Conservation (phyloP, 306 rosid species). For the Prunus davidiana region DNA sequence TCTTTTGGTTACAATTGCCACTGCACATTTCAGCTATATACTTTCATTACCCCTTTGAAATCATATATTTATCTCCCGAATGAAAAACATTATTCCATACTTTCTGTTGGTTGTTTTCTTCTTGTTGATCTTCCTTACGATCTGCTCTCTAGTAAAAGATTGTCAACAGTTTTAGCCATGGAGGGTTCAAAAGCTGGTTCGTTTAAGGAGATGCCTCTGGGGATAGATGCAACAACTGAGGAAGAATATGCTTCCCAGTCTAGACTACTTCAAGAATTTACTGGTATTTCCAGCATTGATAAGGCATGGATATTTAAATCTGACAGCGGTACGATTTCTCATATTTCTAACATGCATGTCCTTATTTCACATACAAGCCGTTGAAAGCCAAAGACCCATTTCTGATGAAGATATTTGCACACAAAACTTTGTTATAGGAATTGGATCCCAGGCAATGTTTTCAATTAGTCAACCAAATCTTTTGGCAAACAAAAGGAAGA, state of each 20-base stretch:
- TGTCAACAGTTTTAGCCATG: constrained; percentile 43
- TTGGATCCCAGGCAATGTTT: constrained; percentile 57
- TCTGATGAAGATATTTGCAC: neutral
- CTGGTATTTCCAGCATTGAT: constrained; percentile 57
- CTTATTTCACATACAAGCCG: neutral
- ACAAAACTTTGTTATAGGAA: constrained; percentile 25
- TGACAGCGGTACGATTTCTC: constrained; percentile 39
- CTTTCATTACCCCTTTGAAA: too few species aligned
- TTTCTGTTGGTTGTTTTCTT: neutral
- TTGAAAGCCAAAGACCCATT: constrained; percentile 8
- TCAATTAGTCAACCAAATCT: constrained; percentile 53
- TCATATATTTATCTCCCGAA: too few species aligned
- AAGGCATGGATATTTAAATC: constrained; percentile 71
- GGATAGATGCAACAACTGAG: constrained; percentile 49
- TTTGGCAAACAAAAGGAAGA: constrained; percentile 58
- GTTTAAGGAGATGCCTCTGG: constrained; percentile 43
- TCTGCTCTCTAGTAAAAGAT: constrained; percentile 31
- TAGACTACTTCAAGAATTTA: constrained; percentile 59
- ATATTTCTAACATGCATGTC: neutral
- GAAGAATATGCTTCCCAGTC: constrained; percentile 62
- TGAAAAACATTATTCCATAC: neutral
- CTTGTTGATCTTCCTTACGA: neutral
- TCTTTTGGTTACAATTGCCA: too few species aligned
- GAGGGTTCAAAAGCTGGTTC: constrained; percentile 34
- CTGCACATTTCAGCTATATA: too few species aligned